Percentiles rank a stretch among this genome's conserved stretches.
These are phyloP conservation scores for Dalbergia oliveri DNA, from an alignment of 306 rosid genomes.

Conservation along the genomic window DNA sequence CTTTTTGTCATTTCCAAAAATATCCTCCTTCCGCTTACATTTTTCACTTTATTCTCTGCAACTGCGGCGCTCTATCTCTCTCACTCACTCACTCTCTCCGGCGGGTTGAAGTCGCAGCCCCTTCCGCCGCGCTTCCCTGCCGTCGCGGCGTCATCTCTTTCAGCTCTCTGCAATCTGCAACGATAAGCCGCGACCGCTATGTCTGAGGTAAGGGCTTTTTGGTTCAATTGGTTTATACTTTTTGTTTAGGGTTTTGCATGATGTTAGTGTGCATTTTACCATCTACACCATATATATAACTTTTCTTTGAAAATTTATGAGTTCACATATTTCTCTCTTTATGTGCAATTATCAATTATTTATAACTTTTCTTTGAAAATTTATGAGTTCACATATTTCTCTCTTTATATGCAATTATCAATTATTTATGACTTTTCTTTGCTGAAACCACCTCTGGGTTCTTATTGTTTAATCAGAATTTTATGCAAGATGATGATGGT, in stretches of 20 bases:
- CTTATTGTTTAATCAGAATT: slow-evolving; percentile 57
- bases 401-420: not conserved
- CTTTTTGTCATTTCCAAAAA: no score
- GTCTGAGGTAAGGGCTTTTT: no score
- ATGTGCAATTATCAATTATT: not conserved
- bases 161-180: no score
- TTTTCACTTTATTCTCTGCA: no score
- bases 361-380: not conserved
- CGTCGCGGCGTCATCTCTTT: no score
- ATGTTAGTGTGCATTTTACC: slow-evolving; percentile 7
- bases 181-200: no score
- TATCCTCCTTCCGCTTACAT: no score
- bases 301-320: not conserved
- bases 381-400: not conserved
- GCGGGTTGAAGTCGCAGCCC: no score
- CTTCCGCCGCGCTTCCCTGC: no score
- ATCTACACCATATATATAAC: not conserved
- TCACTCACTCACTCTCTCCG: no score
- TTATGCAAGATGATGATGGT: slow-evolving; percentile 76
- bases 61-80: no score
- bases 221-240: no score
- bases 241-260: not conserved
- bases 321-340: slow-evolving; percentile 8
- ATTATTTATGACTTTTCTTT: not conserved
- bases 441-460: slow-evolving; percentile 26